These are phyloP conservation scores for Vachellia collinsii DNA, from an alignment of 306 rosid genomes.

Conservation along the genomic window DNA sequence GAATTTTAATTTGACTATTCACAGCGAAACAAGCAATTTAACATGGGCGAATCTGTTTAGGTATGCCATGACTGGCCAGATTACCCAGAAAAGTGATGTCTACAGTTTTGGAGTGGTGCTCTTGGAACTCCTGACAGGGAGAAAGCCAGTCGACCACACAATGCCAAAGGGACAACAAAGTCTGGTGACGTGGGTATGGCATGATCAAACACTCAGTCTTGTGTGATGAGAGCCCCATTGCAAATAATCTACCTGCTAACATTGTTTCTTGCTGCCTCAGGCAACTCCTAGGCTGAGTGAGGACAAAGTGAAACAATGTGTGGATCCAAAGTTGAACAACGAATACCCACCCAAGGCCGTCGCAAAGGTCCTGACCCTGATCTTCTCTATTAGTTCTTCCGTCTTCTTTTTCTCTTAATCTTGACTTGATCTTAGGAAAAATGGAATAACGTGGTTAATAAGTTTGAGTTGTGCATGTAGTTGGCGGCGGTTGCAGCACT, in stretches of 20 bases:
- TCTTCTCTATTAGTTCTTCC: constrained; percentile 6
- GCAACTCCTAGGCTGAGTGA: constrained; percentile 99
- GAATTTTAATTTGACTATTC: neutral
- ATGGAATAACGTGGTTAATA: neutral
- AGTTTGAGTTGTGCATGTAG: constrained; percentile 50
- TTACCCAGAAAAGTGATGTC: constrained; percentile 95
- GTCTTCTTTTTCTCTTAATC: neutral
- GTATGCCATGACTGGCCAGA: constrained; percentile 99
- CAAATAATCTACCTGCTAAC: neutral
- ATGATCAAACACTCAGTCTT: neutral
- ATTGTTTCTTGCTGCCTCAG: constrained; percentile 44
- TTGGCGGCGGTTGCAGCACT: constrained; percentile 99
- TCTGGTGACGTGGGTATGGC: constrained; percentile 96
- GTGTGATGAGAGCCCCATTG: neutral
- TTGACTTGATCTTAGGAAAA: neutral
- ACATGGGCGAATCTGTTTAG: constrained; percentile 43
- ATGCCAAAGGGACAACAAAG: constrained; percentile 99
- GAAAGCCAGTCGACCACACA: constrained; percentile 98
- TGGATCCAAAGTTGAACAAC: constrained; percentile 93
- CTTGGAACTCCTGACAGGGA: constrained; percentile 89
- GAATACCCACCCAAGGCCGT: constrained; percentile 94
- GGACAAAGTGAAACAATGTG: constrained; percentile 97
- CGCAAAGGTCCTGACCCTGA: constrained; percentile 69
- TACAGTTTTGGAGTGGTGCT: constrained; percentile 99
- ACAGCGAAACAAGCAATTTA: neutral